phyloP scores from a whole-genome alignment of 768 basidiomycete species.

The Lactifluus piperatus region DNA sequence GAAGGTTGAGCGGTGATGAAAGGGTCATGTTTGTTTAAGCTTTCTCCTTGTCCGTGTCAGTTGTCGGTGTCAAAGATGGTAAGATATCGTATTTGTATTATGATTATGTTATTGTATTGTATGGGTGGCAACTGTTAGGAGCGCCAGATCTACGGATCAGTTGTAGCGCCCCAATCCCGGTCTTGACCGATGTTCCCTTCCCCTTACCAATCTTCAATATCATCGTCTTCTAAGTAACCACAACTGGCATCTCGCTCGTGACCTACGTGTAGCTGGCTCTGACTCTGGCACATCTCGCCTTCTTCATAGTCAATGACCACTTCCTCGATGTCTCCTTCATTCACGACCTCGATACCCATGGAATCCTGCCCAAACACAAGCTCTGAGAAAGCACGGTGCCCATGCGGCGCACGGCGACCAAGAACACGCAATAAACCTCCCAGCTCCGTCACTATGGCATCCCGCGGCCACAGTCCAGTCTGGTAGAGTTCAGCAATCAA shows the following conservation, averaged over 20 bases:
- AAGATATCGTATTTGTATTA: too few species aligned
- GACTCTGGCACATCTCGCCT: neutral
- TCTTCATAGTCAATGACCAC: neutral
- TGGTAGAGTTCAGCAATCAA: neutral
- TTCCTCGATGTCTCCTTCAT: slow-evolving; percentile 8
- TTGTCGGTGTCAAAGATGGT: neutral
- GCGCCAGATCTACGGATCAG: too few species aligned
- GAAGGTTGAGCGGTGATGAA: slow-evolving; percentile 77
- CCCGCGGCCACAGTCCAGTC: slow-evolving; percentile 12
- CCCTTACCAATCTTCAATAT: slow-evolving; percentile 14
- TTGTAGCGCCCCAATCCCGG: too few species aligned
- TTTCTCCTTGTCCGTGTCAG: neutral
- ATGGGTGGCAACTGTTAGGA: too few species aligned
- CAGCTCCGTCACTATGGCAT: slow-evolving; percentile 7
- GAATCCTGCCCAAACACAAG: slow-evolving; percentile 9
- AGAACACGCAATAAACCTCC: slow-evolving; percentile 9
- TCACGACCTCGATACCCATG: neutral
- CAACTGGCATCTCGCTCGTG: neutral
- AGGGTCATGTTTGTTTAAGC: slow-evolving; percentile 50
- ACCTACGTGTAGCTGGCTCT: neutral
- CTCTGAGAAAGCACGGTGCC: slow-evolving; percentile 13
- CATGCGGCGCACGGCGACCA: slow-evolving; percentile 5
- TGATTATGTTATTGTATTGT: too few species aligned
- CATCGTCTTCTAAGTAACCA: slow-evolving; percentile 19
- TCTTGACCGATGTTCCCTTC: too few species aligned